These are phyloP conservation scores for Neonectria punicea DNA, from an alignment of 2,329 filamentous ascomycete genomes.

Conservation along the genomic window DNA sequence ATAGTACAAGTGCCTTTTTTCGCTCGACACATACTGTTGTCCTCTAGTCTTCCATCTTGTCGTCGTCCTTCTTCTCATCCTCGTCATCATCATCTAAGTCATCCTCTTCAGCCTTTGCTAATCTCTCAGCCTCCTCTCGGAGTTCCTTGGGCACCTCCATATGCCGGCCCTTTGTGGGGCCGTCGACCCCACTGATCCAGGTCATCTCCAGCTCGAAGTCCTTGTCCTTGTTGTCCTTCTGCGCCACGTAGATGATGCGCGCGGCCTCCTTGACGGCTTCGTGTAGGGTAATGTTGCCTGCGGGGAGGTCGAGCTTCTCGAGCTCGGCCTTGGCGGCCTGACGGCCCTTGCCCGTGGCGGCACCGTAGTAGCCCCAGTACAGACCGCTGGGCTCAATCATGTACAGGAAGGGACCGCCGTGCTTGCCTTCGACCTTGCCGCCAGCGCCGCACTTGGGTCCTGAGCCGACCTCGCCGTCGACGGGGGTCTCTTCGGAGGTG, in stretches of 20 bases:
- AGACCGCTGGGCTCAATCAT: slow-evolving; percentile 98
- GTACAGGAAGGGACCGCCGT: slow-evolving; percentile 93
- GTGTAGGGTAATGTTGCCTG: slow-evolving; percentile 79
- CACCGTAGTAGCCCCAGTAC: slow-evolving; percentile 99
- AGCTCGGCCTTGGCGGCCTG: slow-evolving; percentile 98
- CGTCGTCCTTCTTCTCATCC: slow-evolving; percentile 69
- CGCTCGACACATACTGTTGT: slow-evolving; percentile 35
- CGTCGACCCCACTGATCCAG: slow-evolving; percentile 88
- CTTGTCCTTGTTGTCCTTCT: slow-evolving; percentile 99
- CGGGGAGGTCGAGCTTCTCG: slow-evolving; percentile 92
- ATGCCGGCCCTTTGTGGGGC: slow-evolving; percentile 92
- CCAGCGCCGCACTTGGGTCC: slow-evolving; percentile 84
- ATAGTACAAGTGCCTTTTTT: slow-evolving; percentile 49
- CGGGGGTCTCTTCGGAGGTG: slow-evolving; percentile 82
- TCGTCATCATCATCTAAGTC: slow-evolving; percentile 85
- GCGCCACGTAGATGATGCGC: slow-evolving; percentile 94
- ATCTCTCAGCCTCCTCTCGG: slow-evolving; percentile 88
- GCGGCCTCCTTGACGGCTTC: slow-evolving; percentile 97
- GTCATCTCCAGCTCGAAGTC: slow-evolving; percentile 99
- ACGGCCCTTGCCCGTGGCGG: slow-evolving; percentile 94
- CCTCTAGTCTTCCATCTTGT: slow-evolving; percentile 90
- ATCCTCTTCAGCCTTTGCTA: slow-evolving; percentile 87
- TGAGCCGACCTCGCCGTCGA: slow-evolving; percentile 89
- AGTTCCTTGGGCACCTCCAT: slow-evolving; percentile 93
- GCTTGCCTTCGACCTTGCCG: slow-evolving; percentile 78